Conservation (phyloP, 208 protist species). For the Trypanosoma vivax region DNA sequence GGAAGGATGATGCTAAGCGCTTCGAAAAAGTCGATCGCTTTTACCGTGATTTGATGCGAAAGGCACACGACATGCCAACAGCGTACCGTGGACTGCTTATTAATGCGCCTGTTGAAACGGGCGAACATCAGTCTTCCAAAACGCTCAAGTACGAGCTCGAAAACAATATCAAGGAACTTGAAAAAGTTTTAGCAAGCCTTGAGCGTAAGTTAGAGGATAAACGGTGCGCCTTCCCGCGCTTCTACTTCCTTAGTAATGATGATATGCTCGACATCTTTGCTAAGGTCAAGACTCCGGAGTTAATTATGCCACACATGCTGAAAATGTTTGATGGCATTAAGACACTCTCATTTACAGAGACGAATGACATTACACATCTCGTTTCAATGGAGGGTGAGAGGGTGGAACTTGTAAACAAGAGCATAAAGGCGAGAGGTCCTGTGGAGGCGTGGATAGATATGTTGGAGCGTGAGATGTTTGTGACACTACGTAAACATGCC, state of each 20-base stretch:
- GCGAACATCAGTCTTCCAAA: conserved; percentile 34
- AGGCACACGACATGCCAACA: conserved; percentile 87
- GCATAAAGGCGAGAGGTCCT: conserved; percentile 91
- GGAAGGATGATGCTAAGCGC: conserved; percentile 93
- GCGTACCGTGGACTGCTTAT: conserved; percentile 86
- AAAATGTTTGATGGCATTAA: conserved; percentile 98
- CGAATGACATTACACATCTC: conserved; percentile 88
- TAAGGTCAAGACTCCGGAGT: conserved; percentile 95
- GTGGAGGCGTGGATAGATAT: conserved; percentile 95
- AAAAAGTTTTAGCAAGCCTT: conserved; percentile 91
- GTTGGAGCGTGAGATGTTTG: conserved; percentile 93
- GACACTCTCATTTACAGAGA: conserved; percentile 62
- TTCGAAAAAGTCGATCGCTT: conserved; percentile 93
- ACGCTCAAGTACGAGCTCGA: conserved; percentile 82
- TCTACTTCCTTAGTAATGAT: conserved; percentile 96
- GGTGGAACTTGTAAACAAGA: conserved; percentile 89
- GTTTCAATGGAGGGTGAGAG: conserved; percentile 88
- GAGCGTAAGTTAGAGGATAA: conserved; percentile 96
- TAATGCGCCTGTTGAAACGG: conserved; percentile 72
- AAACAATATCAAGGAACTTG: conserved; percentile 89
- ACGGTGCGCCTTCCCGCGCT: conserved; percentile 93
- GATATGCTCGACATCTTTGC: conserved; percentile 98
- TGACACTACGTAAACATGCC: conserved; percentile 80
- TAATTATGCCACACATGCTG: conserved; percentile 96
- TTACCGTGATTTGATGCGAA: conserved; percentile 93